Evolutionary conservation across 2,329 filamentous ascomycete genomes (phyloP), one percentile per base, ranked within the genome.

Genomic region (Elsinoe necatrix): DNA sequence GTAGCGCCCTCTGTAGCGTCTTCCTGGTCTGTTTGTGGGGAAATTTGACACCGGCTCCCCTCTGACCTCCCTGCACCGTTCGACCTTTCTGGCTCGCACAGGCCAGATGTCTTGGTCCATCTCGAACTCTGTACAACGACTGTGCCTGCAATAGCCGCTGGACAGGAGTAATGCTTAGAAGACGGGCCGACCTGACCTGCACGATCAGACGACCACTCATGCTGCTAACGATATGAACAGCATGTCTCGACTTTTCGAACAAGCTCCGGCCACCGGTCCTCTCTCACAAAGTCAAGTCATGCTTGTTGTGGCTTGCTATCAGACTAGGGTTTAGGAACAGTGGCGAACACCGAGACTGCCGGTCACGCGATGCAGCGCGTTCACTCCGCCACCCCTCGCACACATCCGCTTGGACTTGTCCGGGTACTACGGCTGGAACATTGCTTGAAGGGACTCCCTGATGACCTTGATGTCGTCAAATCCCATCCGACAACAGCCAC

Each of bases 401-500:
- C 23, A 18, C 20, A 18, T 45, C 41, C 41, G 41, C 21, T 27
- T 12, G 12, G 14, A 21, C 45, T 11, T 50, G 45, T 50, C 48
- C 48, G 48, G 16, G 39, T 39, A n/a, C 20, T 23, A 25, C 48
- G 18, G 48, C 31, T 34, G n/a, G 18, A 18, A 45, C 23, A 20
- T 25, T 8, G 18, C 20, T 9, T n/a, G 20, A 3, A 45, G 18
- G 31, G 25, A 29, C 14, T 56, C 41, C 4, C 58, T 42, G 62
- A 74, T 68, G 9, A 65, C 64, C 27, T 59, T 56, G n/a, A 75
- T 71, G 58, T 75, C 71, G 8, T 66, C 63, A 0, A 73, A 74
- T 4, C 69, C 71, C 12, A 72, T 76, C 55, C 74, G 66, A 65
- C 75, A 77, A 61, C 75, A 77, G 1, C 75, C 75, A 9, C 75